Conservation (phyloP, 2,329 filamentous ascomycete species). For the Parastagonospora nodorum region DNA sequence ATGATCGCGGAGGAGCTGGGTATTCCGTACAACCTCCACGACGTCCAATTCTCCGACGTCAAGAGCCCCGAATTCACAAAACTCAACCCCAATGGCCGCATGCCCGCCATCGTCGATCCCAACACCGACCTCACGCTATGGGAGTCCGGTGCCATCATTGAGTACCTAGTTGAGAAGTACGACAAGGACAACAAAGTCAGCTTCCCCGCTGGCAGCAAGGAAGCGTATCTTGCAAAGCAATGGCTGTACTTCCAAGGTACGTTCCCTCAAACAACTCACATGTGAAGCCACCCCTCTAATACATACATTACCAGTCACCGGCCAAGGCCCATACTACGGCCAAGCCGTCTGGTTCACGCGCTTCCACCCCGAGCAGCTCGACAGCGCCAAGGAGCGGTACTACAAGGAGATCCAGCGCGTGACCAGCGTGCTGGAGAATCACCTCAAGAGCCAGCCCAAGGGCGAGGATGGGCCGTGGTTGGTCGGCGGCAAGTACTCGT, state of each 20-base stretch:
- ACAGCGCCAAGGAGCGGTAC: slow-evolving; percentile 55
- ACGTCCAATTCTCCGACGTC: slow-evolving; percentile 45
- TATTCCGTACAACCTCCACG: slow-evolving; percentile 47
- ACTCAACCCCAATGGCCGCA: slow-evolving; percentile 49
- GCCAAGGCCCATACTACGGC: slow-evolving; percentile 55
- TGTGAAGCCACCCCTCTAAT: neutral
- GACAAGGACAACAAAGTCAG: slow-evolving; percentile 48
- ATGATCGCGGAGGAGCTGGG: slow-evolving; percentile 53
- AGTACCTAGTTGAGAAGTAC: slow-evolving; percentile 53
- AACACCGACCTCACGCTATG: slow-evolving; percentile 51
- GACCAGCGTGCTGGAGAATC: slow-evolving; percentile 51
- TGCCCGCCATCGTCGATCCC: slow-evolving; percentile 54
- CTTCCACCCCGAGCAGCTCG: slow-evolving; percentile 50
- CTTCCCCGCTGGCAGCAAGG: slow-evolving; percentile 39
- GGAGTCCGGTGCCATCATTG: slow-evolving; percentile 53
- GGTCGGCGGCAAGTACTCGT: slow-evolving; percentile 32
- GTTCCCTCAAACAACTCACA: neutral
- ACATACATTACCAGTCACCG: slow-evolving; percentile 23
- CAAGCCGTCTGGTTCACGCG: slow-evolving; percentile 45
- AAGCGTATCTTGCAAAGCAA: slow-evolving; percentile 49
- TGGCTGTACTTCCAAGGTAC: slow-evolving; percentile 53
- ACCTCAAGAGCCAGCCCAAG: slow-evolving; percentile 38
- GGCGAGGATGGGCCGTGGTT: slow-evolving; percentile 34
- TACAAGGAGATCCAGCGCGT: slow-evolving; percentile 54
- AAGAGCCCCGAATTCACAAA: slow-evolving; percentile 48